phyloP scores from a whole-genome alignment of 2,329 filamentous ascomycete species.

The Phyllosticta capitalensis region DNA sequence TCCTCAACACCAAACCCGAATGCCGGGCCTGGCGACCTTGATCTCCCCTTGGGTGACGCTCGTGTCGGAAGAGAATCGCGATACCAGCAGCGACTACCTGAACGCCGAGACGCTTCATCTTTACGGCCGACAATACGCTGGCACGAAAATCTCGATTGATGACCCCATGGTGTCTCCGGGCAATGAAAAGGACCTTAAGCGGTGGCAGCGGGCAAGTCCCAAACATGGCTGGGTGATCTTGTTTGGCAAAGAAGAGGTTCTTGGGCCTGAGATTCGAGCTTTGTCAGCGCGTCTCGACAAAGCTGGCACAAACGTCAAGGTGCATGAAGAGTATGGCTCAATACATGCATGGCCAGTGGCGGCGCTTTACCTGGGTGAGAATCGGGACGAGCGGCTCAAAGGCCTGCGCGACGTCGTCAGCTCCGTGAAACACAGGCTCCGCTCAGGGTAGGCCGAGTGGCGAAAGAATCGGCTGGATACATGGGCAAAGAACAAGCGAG shows the following conservation, averaged over 20 bases:
- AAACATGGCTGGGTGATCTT: slow-evolving; percentile 57
- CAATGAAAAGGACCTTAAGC: slow-evolving; percentile 52
- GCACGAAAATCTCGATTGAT: slow-evolving; percentile 37
- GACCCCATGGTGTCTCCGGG: slow-evolving; percentile 62
- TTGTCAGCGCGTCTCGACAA: slow-evolving; percentile 48
- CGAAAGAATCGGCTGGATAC: too few species aligned
- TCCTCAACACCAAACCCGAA: slow-evolving; percentile 32
- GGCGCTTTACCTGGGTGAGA: slow-evolving; percentile 45
- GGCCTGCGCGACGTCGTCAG: slow-evolving; percentile 38
- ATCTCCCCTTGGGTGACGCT: slow-evolving; percentile 78
- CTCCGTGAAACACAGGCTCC: neutral
- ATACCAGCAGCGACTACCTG: slow-evolving; percentile 68
- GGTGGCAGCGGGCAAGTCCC: slow-evolving; percentile 61
- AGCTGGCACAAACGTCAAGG: slow-evolving; percentile 45
- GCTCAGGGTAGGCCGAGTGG: too few species aligned
- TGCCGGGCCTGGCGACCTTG: slow-evolving; percentile 55
- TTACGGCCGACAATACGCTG: slow-evolving; percentile 63
- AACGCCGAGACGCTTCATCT: slow-evolving; percentile 54
- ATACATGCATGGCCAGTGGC: slow-evolving; percentile 81
- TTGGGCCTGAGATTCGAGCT: slow-evolving; percentile 58
- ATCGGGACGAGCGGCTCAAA: slow-evolving; percentile 35
- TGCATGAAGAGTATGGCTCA: slow-evolving; percentile 52
- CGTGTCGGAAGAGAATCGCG: slow-evolving; percentile 55
- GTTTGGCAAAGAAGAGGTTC: slow-evolving; percentile 69
- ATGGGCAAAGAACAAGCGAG: too few species aligned